Conservation (phyloP, 257 asterid genomes). For the Scutellaria minor region DNA sequence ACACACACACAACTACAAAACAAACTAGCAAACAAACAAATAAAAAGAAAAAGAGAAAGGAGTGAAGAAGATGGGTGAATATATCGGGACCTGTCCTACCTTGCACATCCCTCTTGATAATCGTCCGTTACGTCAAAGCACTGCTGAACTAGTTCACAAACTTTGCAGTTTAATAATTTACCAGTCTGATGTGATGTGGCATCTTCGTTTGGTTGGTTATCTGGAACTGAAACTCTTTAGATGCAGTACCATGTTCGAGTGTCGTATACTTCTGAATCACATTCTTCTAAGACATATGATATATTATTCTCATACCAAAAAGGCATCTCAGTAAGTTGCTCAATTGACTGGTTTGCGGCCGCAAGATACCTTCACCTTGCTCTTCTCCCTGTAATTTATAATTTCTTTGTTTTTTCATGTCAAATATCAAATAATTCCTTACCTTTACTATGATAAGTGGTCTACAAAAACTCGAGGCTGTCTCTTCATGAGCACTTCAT, state of each 20-base stretch:
- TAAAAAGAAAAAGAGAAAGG: neutral
- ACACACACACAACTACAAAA: neutral
- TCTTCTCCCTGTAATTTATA: neutral
- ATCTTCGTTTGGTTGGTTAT: neutral
- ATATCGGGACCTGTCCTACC: neutral
- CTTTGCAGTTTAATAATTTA: neutral
- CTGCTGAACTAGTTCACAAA: constrained; percentile 11
- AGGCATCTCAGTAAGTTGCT: constrained; percentile 23
- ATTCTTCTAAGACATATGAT: constrained; percentile 10
- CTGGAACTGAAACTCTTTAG: neutral
- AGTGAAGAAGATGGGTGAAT: neutral
- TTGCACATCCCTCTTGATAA: neutral
- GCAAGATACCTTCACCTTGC: constrained; percentile 12
- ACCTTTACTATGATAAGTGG: constrained; percentile 27
- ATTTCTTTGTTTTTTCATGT: constrained; percentile 2
- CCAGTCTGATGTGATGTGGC: constrained; percentile 6
- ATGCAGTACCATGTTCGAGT: neutral
- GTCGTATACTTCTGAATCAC: constrained; percentile 19
- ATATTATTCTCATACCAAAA: constrained; percentile 18
- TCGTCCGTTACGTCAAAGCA: constrained; percentile 16
- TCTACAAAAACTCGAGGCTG: neutral
- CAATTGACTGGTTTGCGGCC: constrained; percentile 25
- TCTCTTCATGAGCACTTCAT: constrained; percentile 24
- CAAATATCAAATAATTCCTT: neutral
- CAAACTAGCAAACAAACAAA: neutral